Evolutionary conservation across 768 basidiomycete species (phyloP).

Genomic region (Mycena alexandri): DNA sequence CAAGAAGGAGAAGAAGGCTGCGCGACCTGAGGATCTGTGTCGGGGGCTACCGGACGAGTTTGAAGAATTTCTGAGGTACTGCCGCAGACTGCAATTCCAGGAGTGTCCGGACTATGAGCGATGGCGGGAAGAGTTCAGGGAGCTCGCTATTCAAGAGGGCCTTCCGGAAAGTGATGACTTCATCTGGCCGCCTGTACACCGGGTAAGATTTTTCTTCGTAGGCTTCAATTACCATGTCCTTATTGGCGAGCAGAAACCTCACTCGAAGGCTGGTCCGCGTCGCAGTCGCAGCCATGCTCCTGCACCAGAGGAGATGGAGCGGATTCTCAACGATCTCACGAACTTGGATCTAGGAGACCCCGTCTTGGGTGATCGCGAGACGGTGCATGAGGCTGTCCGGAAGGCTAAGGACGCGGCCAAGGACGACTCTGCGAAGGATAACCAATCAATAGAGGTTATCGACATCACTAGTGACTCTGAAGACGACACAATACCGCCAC

Average conservation of each 20-base stretch:
- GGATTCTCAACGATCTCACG: conserved; percentile 69
- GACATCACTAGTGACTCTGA: conserved; percentile 62
- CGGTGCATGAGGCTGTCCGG: conserved; percentile 55
- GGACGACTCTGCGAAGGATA: conserved; percentile 40
- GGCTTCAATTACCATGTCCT: conserved; percentile 39
- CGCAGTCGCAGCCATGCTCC: conserved; percentile 53
- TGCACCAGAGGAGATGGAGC: conserved; percentile 62
- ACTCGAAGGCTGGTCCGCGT: conserved; percentile 53
- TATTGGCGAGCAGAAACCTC: conserved; percentile 24
- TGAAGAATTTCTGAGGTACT: conserved; percentile 83
- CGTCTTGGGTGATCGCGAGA: conserved; percentile 65
- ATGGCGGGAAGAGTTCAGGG: conserved; percentile 76
- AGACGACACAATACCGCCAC: conserved; percentile 44
- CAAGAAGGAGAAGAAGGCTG: conserved; percentile 72
- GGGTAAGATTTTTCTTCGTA: conserved; percentile 31
- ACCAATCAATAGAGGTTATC: conserved; percentile 51
- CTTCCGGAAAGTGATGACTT: conserved; percentile 71
- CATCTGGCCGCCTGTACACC: conserved; percentile 77
- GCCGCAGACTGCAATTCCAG: conserved; percentile 75
- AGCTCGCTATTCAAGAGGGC: conserved; percentile 71
- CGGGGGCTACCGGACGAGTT: conserved; percentile 77
- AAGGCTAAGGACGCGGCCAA: conserved; percentile 49
- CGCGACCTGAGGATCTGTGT: conserved; percentile 76
- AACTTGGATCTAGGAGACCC: conserved; percentile 69
- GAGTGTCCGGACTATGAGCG: conserved; percentile 75